Base-by-base conservation (phyloP, 257 asterid species). In the Petunia axillaris region DNA sequence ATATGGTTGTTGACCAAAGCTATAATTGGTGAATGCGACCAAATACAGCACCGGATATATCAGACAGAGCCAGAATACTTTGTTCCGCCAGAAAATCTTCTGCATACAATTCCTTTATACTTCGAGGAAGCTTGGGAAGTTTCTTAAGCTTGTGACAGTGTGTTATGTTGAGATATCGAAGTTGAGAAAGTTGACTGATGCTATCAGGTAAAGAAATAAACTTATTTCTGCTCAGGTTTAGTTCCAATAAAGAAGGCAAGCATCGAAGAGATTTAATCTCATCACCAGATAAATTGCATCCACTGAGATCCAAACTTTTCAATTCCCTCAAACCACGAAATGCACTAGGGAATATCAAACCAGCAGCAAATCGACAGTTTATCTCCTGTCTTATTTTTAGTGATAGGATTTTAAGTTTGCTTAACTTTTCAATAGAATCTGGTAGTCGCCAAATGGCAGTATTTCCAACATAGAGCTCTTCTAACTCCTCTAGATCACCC, bases 181-280 rank as follows among this genome's bases (percentile, higher is more conserved):
- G 82, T 52, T 1, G 62, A 78, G 5, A 1, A 36, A 79, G 60
- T 13, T 1, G 40, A 37, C 37, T 37, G 59, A 64, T 79, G 3
- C 50, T 50, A 37, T 44, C 73, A 65, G 82, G 76, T 46, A 79
- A 25, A 46, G 3, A 65, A 68, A 8, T 10, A 55, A 79, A 4
- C 41, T 60, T 14, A 52, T 79, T 79, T 64, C 76, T 54, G 38
- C 75, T 60, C 35, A 79, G 43, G 16, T 79, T 62, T 64, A 79
- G 3, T 64, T 64, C 59, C n/a, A 44, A 8, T 38, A 64, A 79
- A 60, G 76, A 0, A 37, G 39, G 6, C 35, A 64, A 64, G 75
- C 14, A 4, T 4, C 4, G 3, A 48, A 52, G 15, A 14, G 9
- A 8, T 10, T 0, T 0, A 15, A 64, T 2, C 5, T 37, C 64